Percentiles rank a stretch among this genome's conserved stretches.
Evolutionary conservation across 2,329 filamentous ascomycete genomes (phyloP).

Genomic region (Dothiorella sarmentorum): DNA sequence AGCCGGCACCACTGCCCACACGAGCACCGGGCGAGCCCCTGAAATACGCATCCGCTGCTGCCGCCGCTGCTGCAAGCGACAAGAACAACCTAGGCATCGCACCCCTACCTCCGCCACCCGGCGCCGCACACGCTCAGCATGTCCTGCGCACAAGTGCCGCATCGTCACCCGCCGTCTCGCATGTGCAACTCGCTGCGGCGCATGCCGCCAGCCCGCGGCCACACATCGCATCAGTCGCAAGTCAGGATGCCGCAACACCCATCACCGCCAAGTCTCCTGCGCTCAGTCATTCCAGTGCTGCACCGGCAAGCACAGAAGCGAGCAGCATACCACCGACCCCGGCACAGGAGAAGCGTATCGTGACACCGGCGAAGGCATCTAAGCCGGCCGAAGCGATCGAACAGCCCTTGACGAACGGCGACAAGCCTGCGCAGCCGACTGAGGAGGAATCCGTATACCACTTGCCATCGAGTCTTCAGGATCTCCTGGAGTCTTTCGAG

Average conservation of each 20-base stretch:
- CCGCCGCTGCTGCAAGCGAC: constrained; percentile 86
- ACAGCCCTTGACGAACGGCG: constrained; percentile 49
- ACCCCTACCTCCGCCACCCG: constrained; percentile 85
- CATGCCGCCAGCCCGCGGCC: constrained; percentile 28
- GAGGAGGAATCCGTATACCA: constrained; percentile 86
- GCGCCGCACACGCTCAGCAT: constrained; percentile 47
- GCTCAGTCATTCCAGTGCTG: constrained; percentile 43
- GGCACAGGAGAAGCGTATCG: constrained; percentile 40
- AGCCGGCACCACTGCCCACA: constrained; percentile 82
- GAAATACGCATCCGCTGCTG: constrained; percentile 95
- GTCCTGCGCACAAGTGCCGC: constrained; percentile 56
- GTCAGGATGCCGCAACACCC: constrained; percentile 40
- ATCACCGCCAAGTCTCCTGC: constrained; percentile 52
- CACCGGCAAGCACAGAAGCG: constrained; percentile 37
- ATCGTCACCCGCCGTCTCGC: constrained; percentile 47
- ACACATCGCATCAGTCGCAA: constrained; percentile 30
- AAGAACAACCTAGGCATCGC: constrained; percentile 87
- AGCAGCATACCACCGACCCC: constrained; percentile 46
- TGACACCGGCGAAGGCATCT: constrained; percentile 39
- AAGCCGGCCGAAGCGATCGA: constrained; percentile 21
- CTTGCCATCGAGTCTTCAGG: constrained; percentile 80
- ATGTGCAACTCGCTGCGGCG: constrained; percentile 35
- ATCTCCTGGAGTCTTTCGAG: constrained; percentile 89
- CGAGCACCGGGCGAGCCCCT: constrained; percentile 83
- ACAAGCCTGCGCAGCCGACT: constrained; percentile 47